Base-by-base conservation (phyloP, 2,329 filamentous ascomycete genomes). In the Ramularia endophylla region DNA sequence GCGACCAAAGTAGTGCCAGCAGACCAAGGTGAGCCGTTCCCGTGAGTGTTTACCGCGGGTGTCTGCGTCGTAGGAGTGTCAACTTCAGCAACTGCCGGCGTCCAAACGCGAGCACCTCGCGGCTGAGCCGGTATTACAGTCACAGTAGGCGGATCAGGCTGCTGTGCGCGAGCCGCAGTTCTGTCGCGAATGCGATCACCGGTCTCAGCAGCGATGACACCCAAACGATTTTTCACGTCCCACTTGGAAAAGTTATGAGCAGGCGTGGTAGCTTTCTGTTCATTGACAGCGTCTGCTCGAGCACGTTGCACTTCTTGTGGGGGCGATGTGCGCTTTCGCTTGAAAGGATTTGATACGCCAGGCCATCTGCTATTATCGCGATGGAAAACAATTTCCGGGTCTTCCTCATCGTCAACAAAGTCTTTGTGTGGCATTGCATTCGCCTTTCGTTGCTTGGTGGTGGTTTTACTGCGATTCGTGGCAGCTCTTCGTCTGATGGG, bases 41-140 rank as follows among this genome's bases (percentile, higher is more conserved):
- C 31, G 15, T n/a, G n/a, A n/a, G 35, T 40, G 29, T 27, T 20
- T 27, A 29, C 20, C 12, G 33, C 31, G 40, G 40, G 22, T 43
- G 44, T 22, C 36, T 27, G 5, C 39, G 41, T 22, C 17, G 25
- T 46, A 40, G 7, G 40, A 29, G 34, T 38, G 12, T 31, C 40
- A 28, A 36, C 34, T 17, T 40, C 36, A 12, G 25, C 30, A 9
- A 46, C 41, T 13, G 38, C 42, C 6, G 75, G 73, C 30, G 70
- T 75, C 73, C 75, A 79, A 5, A 72, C 73, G 33, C 75, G 64
- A 27, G 72, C 71, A 28, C 66, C 67, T 28, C 73, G 66, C 17
- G 71, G 71, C 46, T 77, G 74, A 3, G 77, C 76, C 3, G 78
- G 78, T 37, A 82, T 78, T 20, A 81, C 69, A 0, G 76, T 81